Base-by-base conservation (phyloP, 176 grass and related monocot genomes). In the Hordeum marinum region DNA sequence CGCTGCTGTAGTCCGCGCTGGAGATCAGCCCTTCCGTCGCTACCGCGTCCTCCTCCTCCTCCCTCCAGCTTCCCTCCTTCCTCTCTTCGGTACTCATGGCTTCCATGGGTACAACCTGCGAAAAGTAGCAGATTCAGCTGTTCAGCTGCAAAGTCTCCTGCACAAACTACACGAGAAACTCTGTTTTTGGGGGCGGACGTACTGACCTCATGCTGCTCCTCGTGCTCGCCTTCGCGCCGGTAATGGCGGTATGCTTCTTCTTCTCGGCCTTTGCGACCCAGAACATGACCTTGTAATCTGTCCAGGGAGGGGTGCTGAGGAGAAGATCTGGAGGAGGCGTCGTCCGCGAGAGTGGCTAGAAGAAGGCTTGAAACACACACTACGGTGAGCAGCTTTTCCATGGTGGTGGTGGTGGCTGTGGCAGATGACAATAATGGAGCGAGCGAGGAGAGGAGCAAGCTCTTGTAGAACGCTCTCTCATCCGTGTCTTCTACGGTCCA, bases 251-350 rank as follows among this genome's bases (percentile, higher is more conserved):
- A 3, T 5, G 68, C 21, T 4, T 0, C 9, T 29, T 25, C 82
- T 6, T 85, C 83, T 83, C 88, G 9, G 89, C 84, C 89, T 50
- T 50, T 90, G 27, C 80, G 89, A 25, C 89, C 89, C 0, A 90
- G 80, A 87, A 68, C 75, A 25, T 25, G 75, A 3, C 2, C 27
- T 11, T 35, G 74, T 58, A 21, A 78, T 17, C 1, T 8, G 75
- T 41, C 41, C 17, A 21, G 11, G 23, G 80, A 14, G 27, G 68
- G 32, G 31, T 14, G 1, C 1, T 8, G 7, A 75, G 32, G 1
- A 9, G 63, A 50, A 31, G 43, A 75, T 75, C 25, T 50, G 27
- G 42, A 61, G 31, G 89, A 79, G 39, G 88, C 76, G 1, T 40
- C 58, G 23, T 35, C 68, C 39, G 48, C 68, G 54, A 68, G 37